Evolutionary conservation across 1,139 yeast species (phyloP), one percentile per base, ranked within the genome.

Genomic region (Kodamaea alishanica): DNA sequence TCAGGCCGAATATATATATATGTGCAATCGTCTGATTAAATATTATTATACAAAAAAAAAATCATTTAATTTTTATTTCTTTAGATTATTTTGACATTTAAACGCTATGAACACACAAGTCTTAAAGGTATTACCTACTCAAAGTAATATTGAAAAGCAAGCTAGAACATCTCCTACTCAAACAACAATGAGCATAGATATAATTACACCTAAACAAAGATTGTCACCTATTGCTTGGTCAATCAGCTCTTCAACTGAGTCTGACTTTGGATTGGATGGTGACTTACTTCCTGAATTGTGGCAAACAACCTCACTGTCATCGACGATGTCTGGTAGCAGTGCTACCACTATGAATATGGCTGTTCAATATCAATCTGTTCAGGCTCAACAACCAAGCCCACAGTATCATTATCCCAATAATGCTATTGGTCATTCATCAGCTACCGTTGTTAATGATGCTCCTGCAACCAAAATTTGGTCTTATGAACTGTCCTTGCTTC

Each of bases 201-300:
- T 40, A 9, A 12, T 37, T 9, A 28, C 27, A 11, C 32, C 38
- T 11, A 11, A 26, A 27, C 40, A 32, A 22, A 22, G 40, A 24
- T 27, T 33, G 12, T 41, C 44, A 9, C 50, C 62, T 4, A 44
- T 56, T 6, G 49, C 54, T 2, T 48, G 52, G 23, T 44, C 52
- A 26, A 45, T 56, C 30, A 42, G 52, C n/a, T 59, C 61, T 12
- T 47, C 58, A 27, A 46, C 60, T 6, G 49, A 56, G 7, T 54
- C 63, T 8, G 60, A 52, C 22, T 49, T 46, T 35, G 40, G 36
- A 2, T 42, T 53, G 36, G 50, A 52, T 29, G 54, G 54, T 10
- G 69, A 61, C 37, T 58, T 65, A 41, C 58, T 65, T 47, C 61
- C 67, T 7, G 70, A 63, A 35, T 58, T 65, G 42, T 65, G 71